Conservation (phyloP, 2,329 filamentous ascomycete species). For the Alternaria sp. region DNA sequence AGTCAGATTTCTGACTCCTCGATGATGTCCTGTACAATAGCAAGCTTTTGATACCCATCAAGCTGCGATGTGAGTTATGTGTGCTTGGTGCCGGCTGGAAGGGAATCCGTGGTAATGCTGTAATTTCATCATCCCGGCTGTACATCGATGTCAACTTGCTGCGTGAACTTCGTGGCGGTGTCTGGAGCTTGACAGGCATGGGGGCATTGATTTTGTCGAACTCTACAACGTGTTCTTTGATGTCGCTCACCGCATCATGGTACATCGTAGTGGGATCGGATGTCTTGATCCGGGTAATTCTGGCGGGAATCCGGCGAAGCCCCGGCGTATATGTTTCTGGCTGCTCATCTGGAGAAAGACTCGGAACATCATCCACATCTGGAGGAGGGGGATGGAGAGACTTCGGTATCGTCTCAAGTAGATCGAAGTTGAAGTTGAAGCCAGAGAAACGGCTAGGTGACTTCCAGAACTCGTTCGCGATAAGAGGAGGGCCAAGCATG, state of each 20-base stretch:
- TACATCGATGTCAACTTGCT: slow-evolving; percentile 14
- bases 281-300: slow-evolving; percentile 10
- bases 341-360: slow-evolving; percentile 20
- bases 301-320: neutral
- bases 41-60: slow-evolving; percentile 30
- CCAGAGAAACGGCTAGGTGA: slow-evolving; percentile 35
- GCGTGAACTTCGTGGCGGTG: slow-evolving; percentile 23
- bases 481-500: slow-evolving; percentile 34
- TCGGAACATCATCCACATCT: slow-evolving; percentile 27
- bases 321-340: neutral
- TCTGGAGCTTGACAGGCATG: slow-evolving; percentile 27
- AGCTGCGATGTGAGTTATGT: slow-evolving; percentile 15
- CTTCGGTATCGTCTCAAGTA: slow-evolving; percentile 6
- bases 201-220: slow-evolving; percentile 28
- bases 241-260: slow-evolving; percentile 23
- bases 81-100: neutral
- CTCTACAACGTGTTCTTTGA: slow-evolving; percentile 34
- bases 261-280: slow-evolving; percentile 7
- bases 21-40: slow-evolving; percentile 22
- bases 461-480: slow-evolving; percentile 32
- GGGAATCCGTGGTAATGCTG: slow-evolving; percentile 21
- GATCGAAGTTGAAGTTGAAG: slow-evolving; percentile 34
- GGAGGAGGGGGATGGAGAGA: slow-evolving; percentile 20
- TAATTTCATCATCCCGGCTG: slow-evolving; percentile 19
- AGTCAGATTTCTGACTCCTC: neutral